Evolutionary conservation across 2,329 filamentous ascomycete genomes (phyloP).

Genomic region (Stagonosporopsis tanaceti): DNA sequence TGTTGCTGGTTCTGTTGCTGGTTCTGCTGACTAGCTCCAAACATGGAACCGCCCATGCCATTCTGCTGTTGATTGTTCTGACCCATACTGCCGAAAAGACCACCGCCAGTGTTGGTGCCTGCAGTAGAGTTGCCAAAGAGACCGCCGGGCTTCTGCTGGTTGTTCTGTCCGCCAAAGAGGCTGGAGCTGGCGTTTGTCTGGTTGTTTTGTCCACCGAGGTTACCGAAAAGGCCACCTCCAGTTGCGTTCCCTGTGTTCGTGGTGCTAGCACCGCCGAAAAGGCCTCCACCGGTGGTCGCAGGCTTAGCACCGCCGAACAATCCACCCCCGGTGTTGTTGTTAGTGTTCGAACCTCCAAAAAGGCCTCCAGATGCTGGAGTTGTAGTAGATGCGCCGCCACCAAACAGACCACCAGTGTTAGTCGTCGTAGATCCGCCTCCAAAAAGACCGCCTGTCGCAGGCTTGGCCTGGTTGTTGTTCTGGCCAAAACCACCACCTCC

Average conservation of each 20-base stretch:
- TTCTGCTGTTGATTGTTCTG: constrained; percentile 53
- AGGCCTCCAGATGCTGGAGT: constrained; percentile 56
- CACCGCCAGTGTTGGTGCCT: constrained; percentile 51
- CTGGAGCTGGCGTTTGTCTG: constrained; percentile 39
- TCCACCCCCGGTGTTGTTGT: constrained; percentile 38
- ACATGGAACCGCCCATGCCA: constrained; percentile 49
- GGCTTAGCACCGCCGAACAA: constrained; percentile 54
- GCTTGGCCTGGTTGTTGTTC: constrained; percentile 50
- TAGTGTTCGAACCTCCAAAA: constrained; percentile 55
- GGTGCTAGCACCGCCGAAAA: constrained; percentile 52
- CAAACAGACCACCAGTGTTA: constrained; percentile 45
- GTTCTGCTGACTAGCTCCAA: constrained; percentile 53
- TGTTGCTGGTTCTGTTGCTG: constrained; percentile 52
- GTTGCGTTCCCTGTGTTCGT: constrained; percentile 28
- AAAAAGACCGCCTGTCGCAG: constrained; percentile 48
- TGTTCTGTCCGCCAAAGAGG: constrained; percentile 53
- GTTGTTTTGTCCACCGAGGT: constrained; percentile 39
- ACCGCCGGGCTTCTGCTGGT: constrained; percentile 56
- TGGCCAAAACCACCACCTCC: constrained; percentile 45
- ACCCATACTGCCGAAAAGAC: constrained; percentile 57
- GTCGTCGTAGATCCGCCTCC: constrained; percentile 37
- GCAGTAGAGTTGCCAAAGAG: constrained; percentile 50
- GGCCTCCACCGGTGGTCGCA: constrained; percentile 44
- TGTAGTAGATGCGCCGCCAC: constrained; percentile 41
- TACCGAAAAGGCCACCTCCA: constrained; percentile 47